phyloP scores from a whole-genome alignment of 768 basidiomycete species.

The Xanthoconium purpureum region DNA sequence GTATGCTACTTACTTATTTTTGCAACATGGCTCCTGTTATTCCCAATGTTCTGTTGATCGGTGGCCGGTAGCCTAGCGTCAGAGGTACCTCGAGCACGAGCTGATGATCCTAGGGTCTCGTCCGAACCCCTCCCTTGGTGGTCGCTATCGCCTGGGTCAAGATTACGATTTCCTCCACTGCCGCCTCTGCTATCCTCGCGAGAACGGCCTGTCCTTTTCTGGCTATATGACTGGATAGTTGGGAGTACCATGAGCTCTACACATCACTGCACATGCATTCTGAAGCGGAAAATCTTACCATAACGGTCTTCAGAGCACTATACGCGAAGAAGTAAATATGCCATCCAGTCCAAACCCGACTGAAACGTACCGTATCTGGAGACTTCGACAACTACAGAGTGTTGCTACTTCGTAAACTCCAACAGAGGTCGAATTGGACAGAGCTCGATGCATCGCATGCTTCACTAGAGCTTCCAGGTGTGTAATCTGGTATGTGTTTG shows the following conservation, averaged over 20 bases:
- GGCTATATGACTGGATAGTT: constrained; percentile 64
- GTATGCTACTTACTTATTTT: constrained; percentile 30
- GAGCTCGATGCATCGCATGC: constrained; percentile 88
- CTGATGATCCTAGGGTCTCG: constrained; percentile 31
- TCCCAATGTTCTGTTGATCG: constrained; percentile 27
- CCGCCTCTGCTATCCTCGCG: constrained; percentile 49
- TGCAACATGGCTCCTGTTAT: constrained; percentile 19
- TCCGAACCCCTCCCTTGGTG: constrained; percentile 34
- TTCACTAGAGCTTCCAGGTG: constrained; percentile 80
- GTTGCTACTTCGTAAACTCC: constrained; percentile 96
- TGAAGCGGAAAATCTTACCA: constrained; percentile 47
- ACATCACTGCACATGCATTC: not conserved
- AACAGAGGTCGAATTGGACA: constrained; percentile 82
- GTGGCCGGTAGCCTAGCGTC: constrained; percentile 47
- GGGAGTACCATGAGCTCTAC: constrained; percentile 13
- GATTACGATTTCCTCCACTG: constrained; percentile 36
- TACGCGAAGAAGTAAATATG: constrained; percentile 7
- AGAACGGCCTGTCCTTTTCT: constrained; percentile 59
- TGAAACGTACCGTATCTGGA: constrained; percentile 76
- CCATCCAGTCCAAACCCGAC: constrained; percentile 11
- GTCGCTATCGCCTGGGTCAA: constrained; percentile 37
- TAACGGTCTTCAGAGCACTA: constrained; percentile 79
- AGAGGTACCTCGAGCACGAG: constrained; percentile 64
- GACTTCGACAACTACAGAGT: constrained; percentile 79
- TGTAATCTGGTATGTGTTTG: constrained; percentile 75